Conservation (phyloP, 2,329 filamentous ascomycete species). For the Monosporascus sp. region DNA sequence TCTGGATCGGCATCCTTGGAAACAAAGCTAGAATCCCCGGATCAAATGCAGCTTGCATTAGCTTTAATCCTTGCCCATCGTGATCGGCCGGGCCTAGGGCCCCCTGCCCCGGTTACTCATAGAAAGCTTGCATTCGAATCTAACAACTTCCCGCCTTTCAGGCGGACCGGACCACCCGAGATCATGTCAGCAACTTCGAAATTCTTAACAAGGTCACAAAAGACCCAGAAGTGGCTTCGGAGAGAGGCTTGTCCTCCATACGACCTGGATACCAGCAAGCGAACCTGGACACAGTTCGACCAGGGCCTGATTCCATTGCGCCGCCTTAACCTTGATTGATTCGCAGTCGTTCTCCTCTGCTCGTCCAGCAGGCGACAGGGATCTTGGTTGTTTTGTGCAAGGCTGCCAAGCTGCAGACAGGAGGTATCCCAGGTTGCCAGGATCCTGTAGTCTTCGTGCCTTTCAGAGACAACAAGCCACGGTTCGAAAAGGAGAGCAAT, state of each 20-base stretch:
- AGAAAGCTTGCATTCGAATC: background rate
- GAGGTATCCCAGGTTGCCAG: too few relatives aligned
- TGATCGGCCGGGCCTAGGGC: background rate
- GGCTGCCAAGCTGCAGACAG: background rate
- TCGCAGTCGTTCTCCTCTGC: too few relatives aligned
- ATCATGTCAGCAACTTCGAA: background rate
- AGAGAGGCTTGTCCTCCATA: background rate
- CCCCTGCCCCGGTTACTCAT: background rate
- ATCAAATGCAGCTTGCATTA: background rate
- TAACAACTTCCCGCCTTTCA: background rate
- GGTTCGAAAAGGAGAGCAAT: too few relatives aligned
- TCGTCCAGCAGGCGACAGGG: background rate
- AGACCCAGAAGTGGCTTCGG: background rate
- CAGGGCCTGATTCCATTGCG: too few relatives aligned
- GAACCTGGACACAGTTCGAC: too few relatives aligned
- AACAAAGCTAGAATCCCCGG: background rate
- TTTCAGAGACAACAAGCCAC: too few relatives aligned
- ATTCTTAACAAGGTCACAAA: background rate
- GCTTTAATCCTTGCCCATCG: background rate
- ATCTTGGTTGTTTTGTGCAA: background rate
- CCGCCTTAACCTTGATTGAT: too few relatives aligned
- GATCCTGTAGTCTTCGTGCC: too few relatives aligned
- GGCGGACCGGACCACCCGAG: background rate
- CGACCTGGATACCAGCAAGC: too few relatives aligned
- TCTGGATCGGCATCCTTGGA: too few relatives aligned